A percentile compares a stretch with the other conserved stretches of the same genome.
Conservation (phyloP, 2,329 filamentous ascomycete species). For the Aspergillus terreus region DNA sequence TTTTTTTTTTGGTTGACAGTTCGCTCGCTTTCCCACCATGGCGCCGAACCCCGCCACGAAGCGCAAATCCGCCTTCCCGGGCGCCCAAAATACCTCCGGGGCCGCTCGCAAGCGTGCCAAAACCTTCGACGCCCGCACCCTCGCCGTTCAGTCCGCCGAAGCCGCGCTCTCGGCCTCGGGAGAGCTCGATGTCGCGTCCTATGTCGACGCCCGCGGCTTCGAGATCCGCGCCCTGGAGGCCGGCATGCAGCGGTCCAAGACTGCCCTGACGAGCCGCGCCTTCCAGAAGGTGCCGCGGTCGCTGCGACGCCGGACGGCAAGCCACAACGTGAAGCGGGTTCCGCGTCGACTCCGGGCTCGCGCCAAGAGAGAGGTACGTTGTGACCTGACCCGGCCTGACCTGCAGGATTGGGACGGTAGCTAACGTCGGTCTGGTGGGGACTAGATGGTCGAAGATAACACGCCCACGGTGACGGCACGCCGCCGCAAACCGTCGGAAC, state of each 20-base stretch:
- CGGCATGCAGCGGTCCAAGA: slow-evolving; percentile 73
- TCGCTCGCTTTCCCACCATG: slow-evolving; percentile 23
- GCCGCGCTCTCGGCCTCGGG: slow-evolving; percentile 59
- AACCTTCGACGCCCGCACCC: slow-evolving; percentile 39
- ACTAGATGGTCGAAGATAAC: slow-evolving; percentile 82
- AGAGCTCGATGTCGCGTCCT: slow-evolving; percentile 78
- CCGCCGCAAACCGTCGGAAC: slow-evolving; percentile 43
- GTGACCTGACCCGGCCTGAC: neutral
- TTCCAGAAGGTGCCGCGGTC: slow-evolving; percentile 88
- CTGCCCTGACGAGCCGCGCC: slow-evolving; percentile 62
- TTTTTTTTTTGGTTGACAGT: neutral
- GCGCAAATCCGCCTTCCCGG: slow-evolving; percentile 25
- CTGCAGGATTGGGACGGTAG: neutral
- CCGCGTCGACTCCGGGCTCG: slow-evolving; percentile 70
- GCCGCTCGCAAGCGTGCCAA: slow-evolving; percentile 42
- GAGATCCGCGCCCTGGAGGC: slow-evolving; percentile 83
- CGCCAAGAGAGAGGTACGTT: slow-evolving; percentile 59
- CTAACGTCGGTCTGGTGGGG: slow-evolving; percentile 1
- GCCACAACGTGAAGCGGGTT: slow-evolving; percentile 89
- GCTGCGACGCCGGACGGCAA: slow-evolving; percentile 81
- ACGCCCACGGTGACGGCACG: slow-evolving; percentile 71
- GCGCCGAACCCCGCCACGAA: slow-evolving; percentile 28
- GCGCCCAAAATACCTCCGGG: slow-evolving; percentile 20
- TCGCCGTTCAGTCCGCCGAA: slow-evolving; percentile 44
- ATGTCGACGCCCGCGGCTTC: slow-evolving; percentile 79